Evolutionary conservation across 2,329 filamentous ascomycete species (phyloP), one percentile per base, ranked within the genome.

Genomic region (Stagonosporopsis tanaceti): DNA sequence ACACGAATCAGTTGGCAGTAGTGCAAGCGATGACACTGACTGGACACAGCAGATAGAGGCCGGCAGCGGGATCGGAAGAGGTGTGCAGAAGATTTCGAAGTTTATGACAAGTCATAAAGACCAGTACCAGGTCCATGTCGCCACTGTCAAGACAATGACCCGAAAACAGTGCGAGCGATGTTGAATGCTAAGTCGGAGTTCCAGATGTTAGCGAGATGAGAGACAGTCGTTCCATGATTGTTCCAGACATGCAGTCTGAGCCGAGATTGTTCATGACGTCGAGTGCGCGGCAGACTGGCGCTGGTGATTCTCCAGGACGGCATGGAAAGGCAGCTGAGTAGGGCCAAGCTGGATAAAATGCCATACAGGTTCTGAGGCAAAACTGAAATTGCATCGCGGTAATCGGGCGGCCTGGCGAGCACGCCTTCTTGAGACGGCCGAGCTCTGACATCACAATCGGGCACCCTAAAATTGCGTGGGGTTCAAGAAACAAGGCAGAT

Each of bases 381-480:
- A 9, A 28, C 12, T 27, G 47, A 52, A 37, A 57, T 57, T 57
- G 44, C 47, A 25, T 39, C 11, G 30, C 38, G 32, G 44, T 40
- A 57, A 39, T 41, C n/a, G 47, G 44, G 42, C 38, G 42, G 54
- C 48, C 54, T 47, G 42, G 42, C 35, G 25, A 57, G 53, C 53
- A 57, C 53, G 47, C 42, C 54, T 57, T 52, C 54, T 47, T 52
- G 41, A 57, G 25, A 24, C 12, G 45, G 38, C 44, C 42, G 38
- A 32, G 34, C 38, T 48, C 44, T 34, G 54, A 57, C 54, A 57
- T 57, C 54, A 57, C 38, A 35, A n/a, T 9, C n/a, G 39, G 24
- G 54, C 44, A 28, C 32, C 25, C 47, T 53, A 53, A 50, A 48
- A 48, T 42, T 12, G 34, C 47, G 53, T 57, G 48, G 54, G 53